phyloP scores from a whole-genome alignment of 106 monocot species.

The Acorus calamus region DNA sequence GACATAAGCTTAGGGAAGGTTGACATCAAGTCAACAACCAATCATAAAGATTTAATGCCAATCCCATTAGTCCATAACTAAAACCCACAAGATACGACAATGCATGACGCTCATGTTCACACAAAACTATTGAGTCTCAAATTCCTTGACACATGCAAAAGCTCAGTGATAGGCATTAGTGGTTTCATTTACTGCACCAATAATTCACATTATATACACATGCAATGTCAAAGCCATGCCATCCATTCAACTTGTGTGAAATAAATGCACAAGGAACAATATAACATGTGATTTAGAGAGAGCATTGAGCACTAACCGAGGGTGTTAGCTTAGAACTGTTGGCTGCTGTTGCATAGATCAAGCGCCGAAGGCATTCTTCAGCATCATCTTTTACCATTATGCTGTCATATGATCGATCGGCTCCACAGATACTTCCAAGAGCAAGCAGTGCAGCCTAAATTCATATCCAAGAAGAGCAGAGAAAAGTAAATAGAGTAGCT shows the following conservation, averaged over 20 bases:
- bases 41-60: too few relatives aligned
- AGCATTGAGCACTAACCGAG: constrained; percentile 51
- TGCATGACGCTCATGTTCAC: too few relatives aligned
- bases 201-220: too few relatives aligned
- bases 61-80: too few relatives aligned
- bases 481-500: neutral
- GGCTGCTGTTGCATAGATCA: constrained; percentile 62
- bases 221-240: too few relatives aligned
- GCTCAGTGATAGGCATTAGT: too few relatives aligned
- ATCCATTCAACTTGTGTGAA: neutral
- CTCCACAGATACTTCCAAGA: constrained; percentile 80
- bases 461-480: neutral
- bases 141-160: too few relatives aligned
- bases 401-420: constrained; percentile 35
- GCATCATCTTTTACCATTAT: constrained; percentile 42
- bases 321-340: constrained; percentile 64
- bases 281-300: neutral
- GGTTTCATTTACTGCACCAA: too few relatives aligned
- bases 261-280: neutral
- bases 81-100: too few relatives aligned
- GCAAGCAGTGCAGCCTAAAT: constrained; percentile 77
- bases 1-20: too few relatives aligned
- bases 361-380: constrained; percentile 48
- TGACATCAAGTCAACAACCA: too few relatives aligned
- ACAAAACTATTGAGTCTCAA: too few relatives aligned